These are phyloP conservation scores for Xylaria sp. DNA, from an alignment of 2,329 filamentous ascomycete genomes.

Conservation along the genomic window DNA sequence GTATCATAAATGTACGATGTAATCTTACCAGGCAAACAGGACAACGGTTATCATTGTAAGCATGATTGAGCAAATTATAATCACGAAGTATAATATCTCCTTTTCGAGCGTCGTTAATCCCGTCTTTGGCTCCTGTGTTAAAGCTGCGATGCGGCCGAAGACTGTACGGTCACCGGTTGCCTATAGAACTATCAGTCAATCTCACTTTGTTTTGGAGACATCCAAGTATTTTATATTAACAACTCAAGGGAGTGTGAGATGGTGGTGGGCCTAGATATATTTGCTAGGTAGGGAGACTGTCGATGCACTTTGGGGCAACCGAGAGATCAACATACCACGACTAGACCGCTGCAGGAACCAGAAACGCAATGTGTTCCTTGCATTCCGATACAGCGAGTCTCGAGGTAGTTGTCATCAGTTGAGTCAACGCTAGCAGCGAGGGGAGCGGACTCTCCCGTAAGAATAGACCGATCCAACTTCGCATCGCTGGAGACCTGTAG, in stretches of 20 bases:
- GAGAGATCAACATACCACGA: slow-evolving; percentile 51
- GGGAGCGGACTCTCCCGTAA: slow-evolving; percentile 68
- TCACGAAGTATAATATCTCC: slow-evolving; percentile 75
- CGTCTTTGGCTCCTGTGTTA: slow-evolving; percentile 72
- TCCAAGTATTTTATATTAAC: background rate
- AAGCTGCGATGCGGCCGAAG: slow-evolving; percentile 75
- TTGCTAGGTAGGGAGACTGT: background rate
- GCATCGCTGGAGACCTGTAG: slow-evolving; percentile 70
- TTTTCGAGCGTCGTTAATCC: slow-evolving; percentile 73
- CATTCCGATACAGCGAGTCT: slow-evolving; percentile 76
- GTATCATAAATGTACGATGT: slow-evolving; percentile 42
- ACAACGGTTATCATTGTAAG: slow-evolving; percentile 68
- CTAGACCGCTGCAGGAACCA: slow-evolving; percentile 68
- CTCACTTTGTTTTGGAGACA: no score
- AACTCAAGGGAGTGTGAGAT: background rate
- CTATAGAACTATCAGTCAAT: background rate
- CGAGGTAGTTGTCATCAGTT: slow-evolving; percentile 75
- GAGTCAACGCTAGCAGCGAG: slow-evolving; percentile 67
- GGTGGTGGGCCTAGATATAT: background rate
- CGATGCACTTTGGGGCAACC: background rate
- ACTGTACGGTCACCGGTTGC: slow-evolving; percentile 75
- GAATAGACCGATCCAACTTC: slow-evolving; percentile 74
- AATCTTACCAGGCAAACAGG: slow-evolving; percentile 64
- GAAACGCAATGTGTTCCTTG: slow-evolving; percentile 81
- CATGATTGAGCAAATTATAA: slow-evolving; percentile 72